Evolutionary conservation across 805 yeast species (phyloP).

Genomic region (Wickerhamomyces subpelliculosus): DNA sequence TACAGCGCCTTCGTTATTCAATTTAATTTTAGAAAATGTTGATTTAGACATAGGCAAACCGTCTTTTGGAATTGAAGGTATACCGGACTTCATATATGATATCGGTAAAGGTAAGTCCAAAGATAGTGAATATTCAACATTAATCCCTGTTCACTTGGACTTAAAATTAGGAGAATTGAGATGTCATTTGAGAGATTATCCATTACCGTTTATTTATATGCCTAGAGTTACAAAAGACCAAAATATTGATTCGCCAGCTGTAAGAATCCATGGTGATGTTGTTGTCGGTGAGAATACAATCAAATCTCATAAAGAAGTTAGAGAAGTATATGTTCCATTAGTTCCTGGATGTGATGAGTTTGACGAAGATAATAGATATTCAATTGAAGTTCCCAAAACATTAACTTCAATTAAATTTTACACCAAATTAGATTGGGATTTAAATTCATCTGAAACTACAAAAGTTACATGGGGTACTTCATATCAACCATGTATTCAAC

Average conservation of each 20-base stretch:
- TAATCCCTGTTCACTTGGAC: constrained; percentile 58
- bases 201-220: constrained; percentile 71
- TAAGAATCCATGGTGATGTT: constrained; percentile 53
- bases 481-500: constrained; percentile 78
- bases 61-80: constrained; percentile 37
- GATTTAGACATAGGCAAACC: constrained; percentile 46
- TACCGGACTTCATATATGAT: constrained; percentile 57
- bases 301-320: constrained; percentile 41
- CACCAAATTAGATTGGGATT: constrained; percentile 49
- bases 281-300: constrained; percentile 62
- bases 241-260: constrained; percentile 17
- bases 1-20: constrained; percentile 46
- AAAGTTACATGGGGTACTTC: constrained; percentile 81
- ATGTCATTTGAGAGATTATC: constrained; percentile 76
- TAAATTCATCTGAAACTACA: constrained; percentile 51
- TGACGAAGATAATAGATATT: constrained; percentile 37
- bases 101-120: constrained; percentile 81
- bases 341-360: constrained; percentile 37
- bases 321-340: constrained; percentile 58
- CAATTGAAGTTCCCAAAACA: constrained; percentile 66
- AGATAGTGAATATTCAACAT: constrained; percentile 58
- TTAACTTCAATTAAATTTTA: constrained; percentile 68
- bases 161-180: constrained; percentile 55
- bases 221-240: constrained; percentile 41
- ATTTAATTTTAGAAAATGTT: constrained; percentile 41